Base-by-base conservation (phyloP, 305 asterid species). In the Fraxinus latifolia region DNA sequence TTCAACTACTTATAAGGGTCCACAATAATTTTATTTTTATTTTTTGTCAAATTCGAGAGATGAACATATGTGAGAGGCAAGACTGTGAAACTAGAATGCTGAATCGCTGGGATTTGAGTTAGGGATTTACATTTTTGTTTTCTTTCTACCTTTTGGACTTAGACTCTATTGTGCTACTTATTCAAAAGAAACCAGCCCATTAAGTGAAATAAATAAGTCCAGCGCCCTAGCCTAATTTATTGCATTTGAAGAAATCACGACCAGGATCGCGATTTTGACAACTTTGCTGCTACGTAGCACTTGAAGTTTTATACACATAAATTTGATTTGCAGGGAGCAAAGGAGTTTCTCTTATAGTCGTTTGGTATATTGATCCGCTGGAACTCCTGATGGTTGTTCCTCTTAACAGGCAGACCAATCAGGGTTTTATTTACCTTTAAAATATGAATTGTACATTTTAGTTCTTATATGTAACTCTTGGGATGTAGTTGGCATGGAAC, bases 331-430 rank as follows among this genome's bases (percentile, higher is more conserved):
- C 4, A 36, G 32, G 72, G 58, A 42, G 36, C 77, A 78, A 79
- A 79, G 32, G 62, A 58, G 32, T 1, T 80, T 36, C 34, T 42
- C 76, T 74, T 68, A 44, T 75, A 65, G 72, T 53, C 68, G 11
- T 68, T 7, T 79, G 72, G 42, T 78, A 78, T 83, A 21, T 83
- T 34, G 44, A 71, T 78, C 36, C 15, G 3, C 15, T 67, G 34
- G 36, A 65, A 67, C 67, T 77, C 79, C 53, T 75, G 65, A 37
- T 19, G 60, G 47, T 32, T 74, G 70, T 23, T 55, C 17, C 79
- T 62, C 81, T 73, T 25, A 55, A 4, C 73, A 25, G 27, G 77
- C 78, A 53, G 5, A 74, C 39, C 71, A 79, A 14, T 23, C 14
- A 12, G 65, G 67, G 34, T 60, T 36, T 75, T 47, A 29, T 79